These are phyloP conservation scores for Beauveria medogensis DNA, from an alignment of 2,329 filamentous ascomycete genomes.

Conservation along the genomic window DNA sequence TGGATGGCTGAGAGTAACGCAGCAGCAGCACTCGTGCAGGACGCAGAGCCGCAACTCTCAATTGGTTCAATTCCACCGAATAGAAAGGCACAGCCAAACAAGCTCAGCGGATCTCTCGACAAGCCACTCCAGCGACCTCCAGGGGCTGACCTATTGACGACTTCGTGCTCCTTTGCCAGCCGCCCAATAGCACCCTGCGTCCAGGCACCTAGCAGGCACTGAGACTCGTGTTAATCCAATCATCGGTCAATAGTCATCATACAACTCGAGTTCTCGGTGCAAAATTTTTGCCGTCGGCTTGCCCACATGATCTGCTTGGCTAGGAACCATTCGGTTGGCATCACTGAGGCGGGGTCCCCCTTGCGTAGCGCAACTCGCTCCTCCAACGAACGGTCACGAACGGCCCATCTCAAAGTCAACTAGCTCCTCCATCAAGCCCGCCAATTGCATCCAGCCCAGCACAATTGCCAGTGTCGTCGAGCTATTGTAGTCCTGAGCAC, in stretches of 20 bases:
- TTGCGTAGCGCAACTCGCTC: neutral
- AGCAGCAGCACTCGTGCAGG: neutral
- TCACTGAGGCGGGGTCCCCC: constrained; percentile 1
- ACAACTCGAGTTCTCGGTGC: neutral
- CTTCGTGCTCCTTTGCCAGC: neutral
- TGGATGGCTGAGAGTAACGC: no score
- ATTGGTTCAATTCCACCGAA: neutral
- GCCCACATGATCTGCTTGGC: neutral
- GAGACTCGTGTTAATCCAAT: neutral
- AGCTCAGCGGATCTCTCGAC: neutral
- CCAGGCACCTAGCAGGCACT: neutral
- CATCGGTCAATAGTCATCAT: neutral
- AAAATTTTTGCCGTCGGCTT: neutral
- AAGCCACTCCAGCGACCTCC: neutral
- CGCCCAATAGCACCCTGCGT: neutral
- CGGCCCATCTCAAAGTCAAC: constrained; percentile 1
- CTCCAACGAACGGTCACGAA: neutral
- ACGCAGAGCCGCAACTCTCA: neutral
- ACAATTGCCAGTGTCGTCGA: neutral
- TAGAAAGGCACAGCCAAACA: neutral
- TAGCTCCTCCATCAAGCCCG: neutral
- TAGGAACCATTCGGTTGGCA: neutral
- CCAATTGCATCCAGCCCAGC: neutral
- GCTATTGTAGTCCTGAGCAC: neutral
- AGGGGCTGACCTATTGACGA: neutral